phyloP scores from a whole-genome alignment of 306 rosid species.

The Casuarina cunninghamiana region DNA sequence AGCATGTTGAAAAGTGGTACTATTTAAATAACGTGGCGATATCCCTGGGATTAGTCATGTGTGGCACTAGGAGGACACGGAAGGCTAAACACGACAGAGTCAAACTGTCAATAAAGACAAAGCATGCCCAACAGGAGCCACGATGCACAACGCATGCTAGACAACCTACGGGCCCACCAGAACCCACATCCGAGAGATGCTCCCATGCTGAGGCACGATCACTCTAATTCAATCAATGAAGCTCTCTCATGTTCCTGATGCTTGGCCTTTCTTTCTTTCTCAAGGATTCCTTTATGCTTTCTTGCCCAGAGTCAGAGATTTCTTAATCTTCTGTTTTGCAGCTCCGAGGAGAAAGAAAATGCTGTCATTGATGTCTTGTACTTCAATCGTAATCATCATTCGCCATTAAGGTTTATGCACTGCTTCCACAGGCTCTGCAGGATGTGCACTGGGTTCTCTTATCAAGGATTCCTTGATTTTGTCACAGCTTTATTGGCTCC shows the following conservation, averaged over 20 bases:
- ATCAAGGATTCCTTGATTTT: no score
- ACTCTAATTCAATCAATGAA: constrained; percentile 23
- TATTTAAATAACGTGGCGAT: no score
- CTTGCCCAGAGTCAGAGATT: neutral
- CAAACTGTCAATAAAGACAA: constrained; percentile 52
- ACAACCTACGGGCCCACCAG: constrained; percentile 80
- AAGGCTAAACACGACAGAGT: constrained; percentile 27
- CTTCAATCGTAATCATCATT: neutral
- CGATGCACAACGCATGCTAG: constrained; percentile 77
- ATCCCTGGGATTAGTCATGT: neutral
- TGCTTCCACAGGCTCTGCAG: neutral
- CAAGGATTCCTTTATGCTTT: neutral
- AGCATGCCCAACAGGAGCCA: constrained; percentile 75
- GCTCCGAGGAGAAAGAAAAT: neutral
- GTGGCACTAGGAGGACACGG: constrained; percentile 25
- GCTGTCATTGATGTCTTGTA: neutral
- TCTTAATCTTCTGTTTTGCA: neutral
- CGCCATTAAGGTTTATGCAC: neutral
- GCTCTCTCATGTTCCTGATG: neutral
- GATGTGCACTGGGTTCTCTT: neutral
- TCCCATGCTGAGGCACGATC: constrained; percentile 41
- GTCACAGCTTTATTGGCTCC: neutral
- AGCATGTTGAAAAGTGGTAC: no score
- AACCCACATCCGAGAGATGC: constrained; percentile 30
- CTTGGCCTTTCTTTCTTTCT: neutral